Base-by-base conservation (phyloP, 208 protist species). In the Leishmania gerbilli region DNA sequence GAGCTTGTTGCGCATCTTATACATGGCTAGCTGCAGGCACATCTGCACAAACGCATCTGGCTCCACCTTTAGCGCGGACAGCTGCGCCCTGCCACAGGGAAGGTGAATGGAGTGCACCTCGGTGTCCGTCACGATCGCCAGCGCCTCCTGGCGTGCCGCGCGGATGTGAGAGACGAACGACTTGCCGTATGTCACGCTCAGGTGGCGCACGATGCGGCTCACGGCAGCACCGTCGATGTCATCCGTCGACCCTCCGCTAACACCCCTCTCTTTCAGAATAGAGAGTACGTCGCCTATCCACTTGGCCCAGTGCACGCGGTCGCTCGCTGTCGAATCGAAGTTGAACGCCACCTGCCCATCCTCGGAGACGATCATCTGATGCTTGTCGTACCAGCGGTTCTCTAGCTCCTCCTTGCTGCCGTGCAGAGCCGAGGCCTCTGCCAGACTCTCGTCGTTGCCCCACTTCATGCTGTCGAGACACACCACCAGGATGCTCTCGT, bases 371-470 rank as follows among this genome's bases (percentile, higher is more conserved):
- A 97, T 96, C 62, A 97, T 72, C 87, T 98, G 95, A 76, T 98
- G 93, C 84, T 97, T 98, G 88, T 98, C 95, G 84, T 96, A 98
- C 93, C 95, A 98, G 65, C 95, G 92, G 87, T 98, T 98, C 84
- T 98, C 93, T 60, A 90, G 21, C 82, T 98, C 95, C 68, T 95
- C 88, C 68, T 80, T 79, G 67, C 88, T 84, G 19, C 95, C 95
- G 78, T 96, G 92, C 75, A 98, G 80, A 42, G 89, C 90, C 19
- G 91, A 80, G 17, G 86, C 85, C 72, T 93, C 88, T 49, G 86
- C 88, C 47, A 92, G 77, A 13, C 72, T 83, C 53, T 83, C 74
- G 67, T 91, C 78, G 34, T 65, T 76, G 15, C 80, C 84, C 92
- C 92, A 96, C 55, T 79, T 82, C 49, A 81, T 62, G 45, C 87